A percentile compares a stretch with the other conserved stretches of the same genome.
phyloP scores from a whole-genome alignment of 2,329 filamentous ascomycete genomes.

The Thielaviopsis populi region DNA sequence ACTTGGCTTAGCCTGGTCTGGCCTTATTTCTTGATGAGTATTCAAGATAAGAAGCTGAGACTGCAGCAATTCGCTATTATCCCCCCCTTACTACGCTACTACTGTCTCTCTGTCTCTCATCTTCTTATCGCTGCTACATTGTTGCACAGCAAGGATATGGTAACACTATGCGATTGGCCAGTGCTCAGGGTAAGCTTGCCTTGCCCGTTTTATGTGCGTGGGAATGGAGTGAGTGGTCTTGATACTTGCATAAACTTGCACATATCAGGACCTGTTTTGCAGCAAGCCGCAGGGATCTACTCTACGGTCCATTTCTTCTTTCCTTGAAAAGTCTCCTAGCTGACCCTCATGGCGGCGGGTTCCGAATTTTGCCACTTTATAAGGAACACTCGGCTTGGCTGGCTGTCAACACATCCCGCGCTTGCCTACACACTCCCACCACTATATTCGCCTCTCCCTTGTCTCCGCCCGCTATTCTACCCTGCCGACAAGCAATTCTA shows the following conservation, averaged over 20 bases:
- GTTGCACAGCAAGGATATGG: neutral
- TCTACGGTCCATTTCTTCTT: neutral
- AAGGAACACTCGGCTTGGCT: no score
- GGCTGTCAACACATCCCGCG: no score
- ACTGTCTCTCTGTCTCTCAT: no score
- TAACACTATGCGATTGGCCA: neutral
- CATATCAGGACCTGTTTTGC: neutral
- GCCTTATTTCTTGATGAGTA: neutral
- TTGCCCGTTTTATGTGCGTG: neutral
- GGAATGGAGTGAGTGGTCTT: neutral
- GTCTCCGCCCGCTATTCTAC: neutral
- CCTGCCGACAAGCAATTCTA: neutral
- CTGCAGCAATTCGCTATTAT: neutral
- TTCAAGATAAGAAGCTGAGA: constrained; percentile 4
- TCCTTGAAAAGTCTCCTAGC: neutral
- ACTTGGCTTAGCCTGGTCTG: neutral
- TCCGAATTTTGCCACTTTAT: neutral
- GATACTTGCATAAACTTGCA: neutral
- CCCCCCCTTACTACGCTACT: neutral
- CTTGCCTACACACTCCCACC: neutral
- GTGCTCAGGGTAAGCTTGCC: neutral
- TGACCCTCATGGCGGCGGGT: neutral
- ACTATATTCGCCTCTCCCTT: neutral
- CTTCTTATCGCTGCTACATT: neutral
- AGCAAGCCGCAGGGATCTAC: neutral